Conservation (phyloP, 179 eudicot genomes). For the Pouteria campechiana region DNA sequence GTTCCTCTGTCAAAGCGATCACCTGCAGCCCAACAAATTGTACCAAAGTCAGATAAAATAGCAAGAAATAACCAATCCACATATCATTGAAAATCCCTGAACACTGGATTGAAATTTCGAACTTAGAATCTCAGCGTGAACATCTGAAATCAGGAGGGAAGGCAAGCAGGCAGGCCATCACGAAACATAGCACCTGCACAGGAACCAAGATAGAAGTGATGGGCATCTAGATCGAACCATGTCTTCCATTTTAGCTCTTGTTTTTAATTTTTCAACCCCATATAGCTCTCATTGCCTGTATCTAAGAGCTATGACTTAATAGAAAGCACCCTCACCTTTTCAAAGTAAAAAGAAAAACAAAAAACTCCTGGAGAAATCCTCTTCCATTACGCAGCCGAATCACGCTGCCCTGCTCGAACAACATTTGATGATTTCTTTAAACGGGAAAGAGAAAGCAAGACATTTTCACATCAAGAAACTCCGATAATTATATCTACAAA, state of each 20-base stretch:
- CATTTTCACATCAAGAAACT: too few relatives aligned
- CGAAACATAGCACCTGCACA: constrained; percentile 83
- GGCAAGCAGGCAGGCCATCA: constrained; percentile 53
- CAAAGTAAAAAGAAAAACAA: constrained; percentile 11
- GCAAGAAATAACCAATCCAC: too few relatives aligned
- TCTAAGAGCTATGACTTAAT: constrained; percentile 2
- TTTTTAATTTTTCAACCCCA: constrained; percentile 4
- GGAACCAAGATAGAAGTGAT: constrained; percentile 76
- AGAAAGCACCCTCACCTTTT: constrained; percentile 25
- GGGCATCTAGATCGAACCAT: constrained; percentile 57
- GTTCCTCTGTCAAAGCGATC: constrained; percentile 85
- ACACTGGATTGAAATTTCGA: constrained; percentile 21
- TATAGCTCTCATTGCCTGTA: constrained; percentile 6
- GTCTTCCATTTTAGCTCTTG: constrained; percentile 9
- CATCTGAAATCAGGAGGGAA: constrained; percentile 70
- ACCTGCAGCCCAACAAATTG: constrained; percentile 39
- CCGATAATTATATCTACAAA: too few relatives aligned
- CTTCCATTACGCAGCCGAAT: constrained; percentile 19
- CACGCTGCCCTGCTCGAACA: constrained; percentile 19
- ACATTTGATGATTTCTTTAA: constrained; percentile 6
- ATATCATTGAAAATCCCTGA: too few relatives aligned
- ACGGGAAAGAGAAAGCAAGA: constrained; percentile 4
- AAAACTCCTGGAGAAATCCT: too few relatives aligned
- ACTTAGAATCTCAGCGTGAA: constrained; percentile 46
- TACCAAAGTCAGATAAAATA: constrained; percentile 9